Base-by-base conservation (phyloP, 768 basidiomycete species). In the Daedalea quercina region DNA sequence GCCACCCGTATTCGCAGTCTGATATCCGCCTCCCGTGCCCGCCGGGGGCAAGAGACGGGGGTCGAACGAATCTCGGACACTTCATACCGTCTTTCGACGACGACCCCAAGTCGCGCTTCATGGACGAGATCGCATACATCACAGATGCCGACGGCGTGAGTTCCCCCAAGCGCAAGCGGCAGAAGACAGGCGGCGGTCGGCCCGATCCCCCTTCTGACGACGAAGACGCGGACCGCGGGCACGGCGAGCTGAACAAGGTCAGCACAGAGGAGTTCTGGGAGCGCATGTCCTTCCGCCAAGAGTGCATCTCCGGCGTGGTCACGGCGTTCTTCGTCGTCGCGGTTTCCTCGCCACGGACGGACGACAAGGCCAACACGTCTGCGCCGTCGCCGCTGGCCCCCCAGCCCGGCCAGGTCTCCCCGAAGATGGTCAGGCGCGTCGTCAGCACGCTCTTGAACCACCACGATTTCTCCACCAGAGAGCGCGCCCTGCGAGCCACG, bases 261-360 rank as follows among this genome's bases (percentile, higher is more conserved):
- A 69, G 72, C 0, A 61, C 79, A 35, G 86, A 86, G 37, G 94
- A 96, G 63, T 99, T 94, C 68, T 99, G 95, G 94, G 94, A 96
- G 69, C 80, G 93, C 15, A 94, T 99, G 87, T 91, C 86, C 37
- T 95, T 90, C 68, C 79, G 96, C 24, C 95, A 97, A 65, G 96
- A 99, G 69, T 97, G 95, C 64, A 78, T 87, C 43, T 79, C 85
- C 33, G 94, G 94, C 1, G 87, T 90, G 1, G 80, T 95, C 15
- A 97, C 94, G 2, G 95, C 90, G 0, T 99, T 99, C 72, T 97
- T 97, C 65, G 79, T 81, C n/a, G 60, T 88, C 57, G 74, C 79
- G 26, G 58, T 65, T 25, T 60, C 70, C 26, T 56, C 56, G 35
- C 55, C 58, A 15, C 37, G 55, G 9, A 43, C 25, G 50, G 53